Conservation (phyloP, 208 protist species). For the Vickermania spadyakhi region DNA sequence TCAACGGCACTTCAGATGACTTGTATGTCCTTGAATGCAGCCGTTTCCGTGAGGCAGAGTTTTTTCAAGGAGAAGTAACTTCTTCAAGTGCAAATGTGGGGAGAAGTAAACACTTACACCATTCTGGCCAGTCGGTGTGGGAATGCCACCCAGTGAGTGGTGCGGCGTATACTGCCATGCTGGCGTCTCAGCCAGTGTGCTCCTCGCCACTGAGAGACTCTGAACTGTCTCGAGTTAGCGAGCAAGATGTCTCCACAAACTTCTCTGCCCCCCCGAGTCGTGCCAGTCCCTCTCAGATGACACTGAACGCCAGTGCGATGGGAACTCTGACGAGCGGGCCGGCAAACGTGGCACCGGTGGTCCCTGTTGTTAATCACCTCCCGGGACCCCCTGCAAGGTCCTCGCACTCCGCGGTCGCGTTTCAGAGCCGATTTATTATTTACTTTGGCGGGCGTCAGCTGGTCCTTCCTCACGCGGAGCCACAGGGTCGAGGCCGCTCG, state of each 20-base stretch:
- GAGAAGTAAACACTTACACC: neutral
- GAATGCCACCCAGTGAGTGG: neutral
- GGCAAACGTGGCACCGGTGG: neutral
- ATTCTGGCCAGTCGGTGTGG: neutral
- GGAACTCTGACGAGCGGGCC: no score
- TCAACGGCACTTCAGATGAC: neutral
- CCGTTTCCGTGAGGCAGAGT: neutral
- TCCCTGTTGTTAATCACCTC: neutral
- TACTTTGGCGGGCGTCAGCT: slow-evolving; percentile 54
- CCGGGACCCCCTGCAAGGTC: slow-evolving; percentile 34
- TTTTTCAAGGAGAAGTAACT: neutral
- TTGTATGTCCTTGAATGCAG: neutral
- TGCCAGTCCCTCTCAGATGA: neutral
- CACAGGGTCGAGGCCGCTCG: neutral
- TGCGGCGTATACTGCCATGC: neutral
- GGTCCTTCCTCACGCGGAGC: slow-evolving; percentile 1
- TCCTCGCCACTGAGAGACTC: neutral
- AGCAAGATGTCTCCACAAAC: neutral
- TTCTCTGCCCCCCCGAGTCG: neutral
- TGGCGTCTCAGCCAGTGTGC: neutral
- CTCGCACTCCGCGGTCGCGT: slow-evolving; percentile 40
- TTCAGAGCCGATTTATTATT: slow-evolving; percentile 55
- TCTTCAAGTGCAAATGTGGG: neutral
- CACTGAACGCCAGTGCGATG: neutral
- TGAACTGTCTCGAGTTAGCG: neutral